Evolutionary conservation across 495 filamentous ascomycete genomes (phyloP).

Genomic region (Penicillium cataractarum): DNA sequence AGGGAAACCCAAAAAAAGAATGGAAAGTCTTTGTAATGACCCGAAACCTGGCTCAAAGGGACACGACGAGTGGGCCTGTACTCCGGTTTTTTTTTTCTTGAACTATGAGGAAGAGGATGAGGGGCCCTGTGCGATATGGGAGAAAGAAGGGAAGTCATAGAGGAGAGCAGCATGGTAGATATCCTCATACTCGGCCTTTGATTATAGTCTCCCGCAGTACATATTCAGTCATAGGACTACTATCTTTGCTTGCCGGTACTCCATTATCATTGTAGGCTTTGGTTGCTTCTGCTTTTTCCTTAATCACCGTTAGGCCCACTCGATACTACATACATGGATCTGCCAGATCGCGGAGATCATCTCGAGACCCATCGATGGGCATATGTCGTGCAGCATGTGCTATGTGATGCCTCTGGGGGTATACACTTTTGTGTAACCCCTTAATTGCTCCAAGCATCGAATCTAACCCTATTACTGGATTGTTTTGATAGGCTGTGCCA

Average conservation of each 20-base stretch:
- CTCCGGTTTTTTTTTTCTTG: conserved; percentile 6
- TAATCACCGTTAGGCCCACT: too few species aligned
- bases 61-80: background rate
- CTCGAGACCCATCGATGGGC: background rate
- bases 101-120: conserved; percentile 2
- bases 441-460: background rate
- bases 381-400: background rate
- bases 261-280: background rate
- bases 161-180: conserved; percentile 20
- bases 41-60: conserved; percentile 5
- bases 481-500: background rate
- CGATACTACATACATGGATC: background rate
- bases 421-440: background rate
- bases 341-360: background rate
- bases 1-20: conserved; percentile 20
- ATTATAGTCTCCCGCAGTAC: conserved; percentile 16
- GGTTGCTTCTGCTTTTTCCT: conserved; percentile 3
- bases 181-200: conserved; percentile 16
- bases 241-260: background rate
- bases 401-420: background rate
- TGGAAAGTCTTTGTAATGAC: conserved; percentile 23
- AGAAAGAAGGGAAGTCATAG: conserved; percentile 9
- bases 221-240: conserved; percentile 2
- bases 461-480: background rate
- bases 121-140: conserved; percentile 8